These are phyloP conservation scores for Nicotiana benthamiana DNA, from an alignment of 257 asterid species.

Conservation along the genomic window DNA sequence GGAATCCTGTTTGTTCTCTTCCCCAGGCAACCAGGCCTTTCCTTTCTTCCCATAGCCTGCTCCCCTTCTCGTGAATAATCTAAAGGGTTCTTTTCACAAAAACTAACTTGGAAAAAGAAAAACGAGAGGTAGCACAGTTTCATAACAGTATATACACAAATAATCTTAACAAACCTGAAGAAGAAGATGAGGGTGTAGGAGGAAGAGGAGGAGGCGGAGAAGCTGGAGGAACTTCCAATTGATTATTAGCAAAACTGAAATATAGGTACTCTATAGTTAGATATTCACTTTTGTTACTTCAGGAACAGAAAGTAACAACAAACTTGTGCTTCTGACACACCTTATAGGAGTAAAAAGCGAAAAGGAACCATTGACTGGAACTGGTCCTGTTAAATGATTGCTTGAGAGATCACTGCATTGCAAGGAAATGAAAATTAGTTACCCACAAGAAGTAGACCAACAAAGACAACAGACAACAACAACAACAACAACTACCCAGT, in stretches of 20 bases:
- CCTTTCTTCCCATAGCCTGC: neutral
- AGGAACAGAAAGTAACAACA: constrained; percentile 4
- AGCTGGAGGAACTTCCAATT: constrained; percentile 42
- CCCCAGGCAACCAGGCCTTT: neutral
- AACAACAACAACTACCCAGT: too few relatives aligned
- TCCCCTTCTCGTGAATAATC: neutral
- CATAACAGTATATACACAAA: neutral
- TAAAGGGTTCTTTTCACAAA: neutral
- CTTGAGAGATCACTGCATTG: constrained; percentile 86
- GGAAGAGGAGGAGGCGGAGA: constrained; percentile 68
- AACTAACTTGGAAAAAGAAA: neutral
- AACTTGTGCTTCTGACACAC: constrained; percentile 8
- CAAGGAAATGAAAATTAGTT: constrained; percentile 14
- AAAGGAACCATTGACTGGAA: constrained; percentile 81
- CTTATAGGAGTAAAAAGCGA: constrained; percentile 5
- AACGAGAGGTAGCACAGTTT: neutral
- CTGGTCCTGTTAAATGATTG: constrained; percentile 55
- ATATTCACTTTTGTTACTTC: constrained; percentile 12
- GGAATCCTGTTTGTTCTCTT: neutral
- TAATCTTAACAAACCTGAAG: constrained; percentile 35
- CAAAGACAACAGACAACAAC: neutral
- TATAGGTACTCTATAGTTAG: constrained; percentile 19
- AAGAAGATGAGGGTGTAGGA: constrained; percentile 41
- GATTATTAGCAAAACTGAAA: constrained; percentile 62
- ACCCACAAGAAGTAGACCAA: constrained; percentile 2